Conservation (phyloP, 352 stramenopile genomes). For the Phytophthora idaei region DNA sequence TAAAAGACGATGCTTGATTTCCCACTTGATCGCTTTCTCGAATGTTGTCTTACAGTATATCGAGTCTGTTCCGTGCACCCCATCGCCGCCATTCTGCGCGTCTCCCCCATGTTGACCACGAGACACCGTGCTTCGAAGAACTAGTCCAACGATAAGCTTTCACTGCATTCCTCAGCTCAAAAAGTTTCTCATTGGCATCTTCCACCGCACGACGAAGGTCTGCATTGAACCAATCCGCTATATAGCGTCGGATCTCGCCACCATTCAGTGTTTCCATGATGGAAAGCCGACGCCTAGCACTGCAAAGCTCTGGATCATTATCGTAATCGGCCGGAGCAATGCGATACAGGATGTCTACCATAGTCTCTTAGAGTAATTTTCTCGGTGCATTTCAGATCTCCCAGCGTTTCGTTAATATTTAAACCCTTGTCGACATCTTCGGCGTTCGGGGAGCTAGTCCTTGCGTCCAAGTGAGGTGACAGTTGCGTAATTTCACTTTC, state of each 20-base stretch:
- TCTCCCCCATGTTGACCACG: constrained; percentile 12
- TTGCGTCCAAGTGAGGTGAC: not conserved
- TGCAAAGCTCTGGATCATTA: not conserved
- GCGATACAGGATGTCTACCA: not conserved
- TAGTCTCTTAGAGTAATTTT: not conserved
- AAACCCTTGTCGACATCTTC: constrained; percentile 15
- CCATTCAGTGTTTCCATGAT: constrained; percentile 6
- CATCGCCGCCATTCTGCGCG: constrained; percentile 20
- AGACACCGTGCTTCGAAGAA: constrained; percentile 11
- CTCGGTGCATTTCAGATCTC: not conserved
- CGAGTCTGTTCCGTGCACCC: constrained; percentile 13
- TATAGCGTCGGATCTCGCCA: not conserved
- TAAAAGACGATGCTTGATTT: not conserved
- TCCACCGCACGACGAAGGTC: constrained; percentile 6
- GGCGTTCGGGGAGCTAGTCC: not conserved
- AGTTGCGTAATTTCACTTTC: constrained; percentile 3
- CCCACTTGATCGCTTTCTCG: not conserved
- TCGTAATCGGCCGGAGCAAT: not conserved
- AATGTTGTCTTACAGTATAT: constrained; percentile 5
- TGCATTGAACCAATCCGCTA: constrained; percentile 13
- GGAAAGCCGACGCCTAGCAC: not conserved
- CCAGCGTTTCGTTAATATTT: not conserved
- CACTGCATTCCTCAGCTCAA: constrained; percentile 6
- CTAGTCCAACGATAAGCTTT: not conserved
- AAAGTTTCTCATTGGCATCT: constrained; percentile 15